A percentile compares a stretch with the other conserved stretches of the same genome.
phyloP scores from a whole-genome alignment of 2,329 filamentous ascomycete species.

The Bipolaris gigantea region DNA sequence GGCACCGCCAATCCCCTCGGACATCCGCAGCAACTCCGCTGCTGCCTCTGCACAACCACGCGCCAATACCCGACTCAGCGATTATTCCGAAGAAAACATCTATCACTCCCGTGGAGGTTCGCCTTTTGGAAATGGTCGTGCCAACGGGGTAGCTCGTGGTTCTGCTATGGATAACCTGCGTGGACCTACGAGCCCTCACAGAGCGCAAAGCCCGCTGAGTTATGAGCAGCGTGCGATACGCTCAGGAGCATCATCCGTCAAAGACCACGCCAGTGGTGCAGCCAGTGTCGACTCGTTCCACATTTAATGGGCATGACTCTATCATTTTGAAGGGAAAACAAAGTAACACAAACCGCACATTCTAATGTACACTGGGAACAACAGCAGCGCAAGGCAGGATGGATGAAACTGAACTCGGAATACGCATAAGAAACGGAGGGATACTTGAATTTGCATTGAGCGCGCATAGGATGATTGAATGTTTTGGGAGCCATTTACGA shows the following conservation, averaged over 20 bases:
- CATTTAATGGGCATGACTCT: conserved; percentile 11
- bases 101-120: not conserved
- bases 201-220: not conserved
- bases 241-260: conserved; percentile 14
- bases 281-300: conserved; percentile 21
- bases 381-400: not conserved
- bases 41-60: not conserved
- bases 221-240: conserved; percentile 16
- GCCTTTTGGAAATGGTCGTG: not conserved
- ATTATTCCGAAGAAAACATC: conserved; percentile 13
- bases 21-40: conserved; percentile 23
- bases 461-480: not conserved
- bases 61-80: conserved; percentile 5
- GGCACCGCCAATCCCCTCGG: conserved; percentile 35
- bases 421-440: not conserved
- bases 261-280: conserved; percentile 10
- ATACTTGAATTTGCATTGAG: not conserved
- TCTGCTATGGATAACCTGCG: conserved; percentile 11
- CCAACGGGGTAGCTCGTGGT: conserved; percentile 8
- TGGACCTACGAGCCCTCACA: conserved; percentile 11
- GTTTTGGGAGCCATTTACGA: conserved; percentile 1
- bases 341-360: not conserved
- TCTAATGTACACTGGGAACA: not conserved
- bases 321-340: not conserved
- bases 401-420: not conserved